Conservation (phyloP, 2,329 filamentous ascomycete species). For the Alternaria gansuensis region DNA sequence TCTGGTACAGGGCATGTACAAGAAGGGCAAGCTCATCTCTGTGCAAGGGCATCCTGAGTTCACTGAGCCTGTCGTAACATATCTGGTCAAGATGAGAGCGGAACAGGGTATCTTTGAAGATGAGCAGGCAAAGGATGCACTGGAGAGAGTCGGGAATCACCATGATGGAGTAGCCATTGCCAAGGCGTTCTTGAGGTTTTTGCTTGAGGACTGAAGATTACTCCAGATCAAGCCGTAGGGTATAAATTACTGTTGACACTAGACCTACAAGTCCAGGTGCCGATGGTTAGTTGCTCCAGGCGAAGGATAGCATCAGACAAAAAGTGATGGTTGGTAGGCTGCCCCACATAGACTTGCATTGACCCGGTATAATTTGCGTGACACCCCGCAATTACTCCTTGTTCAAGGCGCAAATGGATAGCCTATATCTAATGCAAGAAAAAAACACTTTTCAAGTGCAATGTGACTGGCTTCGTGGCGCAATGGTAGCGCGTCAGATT, state of each 20-base stretch:
- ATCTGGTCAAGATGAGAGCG: constrained; percentile 72
- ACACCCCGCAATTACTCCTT: too few relatives aligned
- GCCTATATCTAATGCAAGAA: not conserved
- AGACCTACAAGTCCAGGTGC: not conserved
- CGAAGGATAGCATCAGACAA: not conserved
- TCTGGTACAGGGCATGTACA: constrained; percentile 81
- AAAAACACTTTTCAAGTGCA: not conserved
- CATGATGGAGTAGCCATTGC: constrained; percentile 85
- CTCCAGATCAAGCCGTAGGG: not conserved
- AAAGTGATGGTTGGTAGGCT: not conserved
- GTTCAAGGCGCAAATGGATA: too few relatives aligned
- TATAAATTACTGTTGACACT: not conserved
- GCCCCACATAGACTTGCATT: not conserved
- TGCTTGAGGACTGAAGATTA: constrained; percentile 63
- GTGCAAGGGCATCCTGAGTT: constrained; percentile 92
- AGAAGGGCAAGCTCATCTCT: constrained; percentile 71
- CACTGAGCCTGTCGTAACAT: constrained; percentile 72
- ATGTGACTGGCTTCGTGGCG: constrained; percentile 22
- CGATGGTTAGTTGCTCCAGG: not conserved
- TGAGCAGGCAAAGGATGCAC: constrained; percentile 72
- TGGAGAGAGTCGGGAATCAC: constrained; percentile 69
- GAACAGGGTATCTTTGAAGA: constrained; percentile 74
- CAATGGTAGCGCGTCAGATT: constrained; percentile 28
- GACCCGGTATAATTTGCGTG: not conserved
- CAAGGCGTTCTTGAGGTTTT: constrained; percentile 77